Base-by-base conservation (phyloP, 2,329 filamentous ascomycete genomes). In the Alternaria consortialis region DNA sequence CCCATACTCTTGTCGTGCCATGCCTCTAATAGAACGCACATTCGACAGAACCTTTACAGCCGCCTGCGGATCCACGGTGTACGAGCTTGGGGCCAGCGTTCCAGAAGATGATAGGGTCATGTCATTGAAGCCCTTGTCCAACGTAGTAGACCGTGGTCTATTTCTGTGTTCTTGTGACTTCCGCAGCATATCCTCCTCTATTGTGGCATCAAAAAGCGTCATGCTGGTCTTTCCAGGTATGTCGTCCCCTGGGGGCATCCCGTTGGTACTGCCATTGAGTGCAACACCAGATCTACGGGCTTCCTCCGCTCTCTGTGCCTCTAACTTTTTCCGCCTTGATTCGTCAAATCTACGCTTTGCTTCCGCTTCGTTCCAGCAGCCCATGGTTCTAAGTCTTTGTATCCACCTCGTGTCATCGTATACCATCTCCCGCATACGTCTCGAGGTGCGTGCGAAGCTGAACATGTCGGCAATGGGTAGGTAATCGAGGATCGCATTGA, bases 371-470 rank as follows among this genome's bases (percentile, higher is more conserved):
- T 97, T 90, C 95, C 95, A 99, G 68, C 91, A 91, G 2, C 90
- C 92, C 89, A 99, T 97, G 60, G 86, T 89, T 76, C 91, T 91
- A 56, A 99, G 80, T 65, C 92, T 87, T 65, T 92, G 88, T 39
- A 98, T 91, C 95, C 95, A 99, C 82, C 94, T 87, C 51, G 93
- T 92, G 79, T 99, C 95, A 78, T 99, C 95, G 80, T 98, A 99
- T 3, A 97, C 94, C 94, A 99, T 99, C 80, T 99, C 95, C 75
- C 91, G 90, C 85, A 98, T 88, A 62, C 92, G 91, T 74, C 88
- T 91, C 60, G 93, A 97, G 25, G 91, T 89, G 65, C 90, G 89
- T 44, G 95, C 94, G 75, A 93, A 94, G 68, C 89, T 88, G 76
- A 98, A 87, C 72, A 97, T 89, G 78, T 97, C 94, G 62, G 90